Base-by-base conservation (phyloP, 345 rosid species). In the Dovyalis caffra region DNA sequence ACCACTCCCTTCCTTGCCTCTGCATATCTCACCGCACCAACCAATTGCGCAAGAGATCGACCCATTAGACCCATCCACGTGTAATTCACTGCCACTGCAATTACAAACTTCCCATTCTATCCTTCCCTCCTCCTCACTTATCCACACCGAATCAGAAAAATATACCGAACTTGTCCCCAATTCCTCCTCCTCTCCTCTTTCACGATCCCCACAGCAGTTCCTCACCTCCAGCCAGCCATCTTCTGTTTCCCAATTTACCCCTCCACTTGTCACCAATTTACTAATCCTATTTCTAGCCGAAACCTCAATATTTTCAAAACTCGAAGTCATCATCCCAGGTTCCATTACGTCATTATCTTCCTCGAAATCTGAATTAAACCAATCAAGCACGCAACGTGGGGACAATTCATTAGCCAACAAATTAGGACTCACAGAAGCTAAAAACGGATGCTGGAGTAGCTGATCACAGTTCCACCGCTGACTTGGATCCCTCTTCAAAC, bases 341-440 rank as follows among this genome's bases (percentile, higher is more conserved):
- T 35, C 83, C 23, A 6, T 51, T 10, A 60, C 82, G 51, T 61
- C 81, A 0, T 71, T 80, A 0, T 53, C 57, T 6, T 77, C 86
- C 5, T 72, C 78, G 75, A 84, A 89, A 21, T 87, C 86, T 38
- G 87, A 86, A 74, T 66, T 73, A 56, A 70, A 85, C 85, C 88
- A 86, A 80, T 89, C 89, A 69, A 90, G 84, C 18, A 90, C 91
- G 78, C 93, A 86, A 66, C 95, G 95, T 29, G 97, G 97, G 66
- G 97, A 90, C 8, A 83, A 73, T 78, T 88, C 89, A 0, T 69
- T 18, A 6, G 60, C 34, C 61, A 72, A 58, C 26, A 29, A 32
- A 29, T 58, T 61, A 37, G 72, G 72, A 20, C 79, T 70, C 64
- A 74, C 88, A 25, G 83, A 40, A 2, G 70, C 67, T 35, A 92